These are phyloP conservation scores for Acer negundo DNA, from an alignment of 345 rosid species.

Conservation along the genomic window DNA sequence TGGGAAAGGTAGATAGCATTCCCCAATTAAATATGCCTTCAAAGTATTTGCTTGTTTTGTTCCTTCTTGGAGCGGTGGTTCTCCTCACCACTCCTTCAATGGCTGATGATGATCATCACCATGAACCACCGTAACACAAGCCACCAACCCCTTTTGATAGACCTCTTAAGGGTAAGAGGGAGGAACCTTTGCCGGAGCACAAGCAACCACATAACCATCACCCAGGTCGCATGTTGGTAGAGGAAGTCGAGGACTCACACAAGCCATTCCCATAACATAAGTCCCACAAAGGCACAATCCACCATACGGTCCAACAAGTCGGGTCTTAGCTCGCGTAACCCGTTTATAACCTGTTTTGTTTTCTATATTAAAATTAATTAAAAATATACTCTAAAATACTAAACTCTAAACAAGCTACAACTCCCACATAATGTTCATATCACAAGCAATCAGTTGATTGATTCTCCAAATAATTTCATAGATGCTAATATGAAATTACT, in stretches of 20 bases:
- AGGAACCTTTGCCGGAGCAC: slow-evolving; percentile 12
- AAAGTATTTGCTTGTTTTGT: slow-evolving; percentile 13
- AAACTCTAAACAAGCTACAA: no score
- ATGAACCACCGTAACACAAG: slow-evolving; percentile 21
- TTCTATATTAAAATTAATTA: no score
- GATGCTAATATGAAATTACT: no score
- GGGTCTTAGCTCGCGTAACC: no score
- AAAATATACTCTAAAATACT: no score
- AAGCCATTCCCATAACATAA: slow-evolving; percentile 16
- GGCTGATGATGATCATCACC: slow-evolving; percentile 15
- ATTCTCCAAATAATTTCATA: no score
- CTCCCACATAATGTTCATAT: no score
- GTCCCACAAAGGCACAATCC: neutral
- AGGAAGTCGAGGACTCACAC: neutral
- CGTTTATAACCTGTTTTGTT: no score
- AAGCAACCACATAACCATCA: slow-evolving; percentile 17
- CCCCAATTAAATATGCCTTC: slow-evolving; percentile 16
- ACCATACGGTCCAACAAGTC: no score
- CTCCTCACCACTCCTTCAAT: slow-evolving; percentile 10
- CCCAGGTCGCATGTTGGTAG: slow-evolving; percentile 5
- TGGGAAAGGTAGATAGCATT: no score
- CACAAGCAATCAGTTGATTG: no score
- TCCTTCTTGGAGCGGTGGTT: slow-evolving; percentile 14
- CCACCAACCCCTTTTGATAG: slow-evolving; percentile 7
- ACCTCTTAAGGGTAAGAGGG: slow-evolving; percentile 14